Base-by-base conservation (phyloP, 495 filamentous ascomycete species). In the Bathelium albidoporum region DNA sequence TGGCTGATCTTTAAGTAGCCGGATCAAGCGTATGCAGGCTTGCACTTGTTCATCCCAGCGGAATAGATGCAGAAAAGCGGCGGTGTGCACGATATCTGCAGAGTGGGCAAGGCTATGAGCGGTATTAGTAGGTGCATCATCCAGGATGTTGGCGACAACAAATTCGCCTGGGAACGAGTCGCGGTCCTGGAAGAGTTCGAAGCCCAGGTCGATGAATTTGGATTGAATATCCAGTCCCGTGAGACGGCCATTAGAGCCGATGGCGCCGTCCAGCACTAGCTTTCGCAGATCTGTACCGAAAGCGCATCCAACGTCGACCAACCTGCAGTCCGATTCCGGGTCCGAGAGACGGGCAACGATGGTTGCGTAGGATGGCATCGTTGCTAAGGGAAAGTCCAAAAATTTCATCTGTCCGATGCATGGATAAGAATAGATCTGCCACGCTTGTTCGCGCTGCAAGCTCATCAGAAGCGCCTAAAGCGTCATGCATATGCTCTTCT, bases 241-340 rank as follows among this genome's bases (percentile, higher is more conserved):
- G 5, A 39, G 14, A 14, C 34, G 34, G 34, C 14, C 14, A 39
- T 39, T 14, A 39, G 34, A 39, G 22, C 64, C 61, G 36, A 62
- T 59, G 2, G 65, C 71, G 43, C 71, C 71, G 53, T 70, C 68
- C 43, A 63, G 62, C 2, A 71, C 70, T 2, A 77, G 66, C 3
- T 66, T 60, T 2, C 75, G 70, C 11, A 76, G 55, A 20, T 77
- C 75, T 52, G 69, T 62, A 20, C 69, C 75, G 11, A 79, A 62
- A 53, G 65, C 73, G 63, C 75, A 76, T 26, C 76, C 77, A 28
- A 76, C 58, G 49, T 79, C 76, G 11, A 79, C 59, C 18, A 76
- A 59, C 14, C 49, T 60, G 7, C 9, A 3, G 0, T 12, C 4
- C 12, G 12, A 22, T 26, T 64, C 59, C 36, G 64, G 61, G 20